Base-by-base conservation (phyloP, 345 rosid species). In the Eucalyptus sp. region DNA sequence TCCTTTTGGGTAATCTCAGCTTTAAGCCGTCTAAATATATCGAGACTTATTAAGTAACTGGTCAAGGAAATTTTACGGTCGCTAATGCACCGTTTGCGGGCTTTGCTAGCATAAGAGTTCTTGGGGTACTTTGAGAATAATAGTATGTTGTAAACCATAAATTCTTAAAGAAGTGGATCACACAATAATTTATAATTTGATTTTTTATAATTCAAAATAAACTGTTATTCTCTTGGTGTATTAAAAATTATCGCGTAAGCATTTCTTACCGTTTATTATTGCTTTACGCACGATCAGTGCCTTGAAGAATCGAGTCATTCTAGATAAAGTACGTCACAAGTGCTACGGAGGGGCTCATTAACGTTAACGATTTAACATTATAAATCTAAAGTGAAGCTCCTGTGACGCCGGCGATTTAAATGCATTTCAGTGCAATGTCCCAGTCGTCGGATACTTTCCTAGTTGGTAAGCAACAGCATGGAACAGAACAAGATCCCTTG, bases 191-290 rank as follows among this genome's bases (percentile, higher is more conserved):
- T 52, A 18, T 52, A 52, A 52, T 52, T 52, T 20, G 58, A 52
- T 52, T 20, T 52, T 52, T 52, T 52, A 4, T 20, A 20, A 52
- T 52, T 0, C 2, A 52, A 0, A 18, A 52, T 52, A 52, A 52
- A 52, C 0, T 8, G 1, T 52, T 52, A 52, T 52, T 52, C 9
- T 52, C 2, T 52, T 0, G 0, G 0, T 3, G 1, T 7, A 52
- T 52, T 52, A 52, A 52, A 52, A 52, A 52, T 52, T 52, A 1
- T 52, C 10, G 3, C 0, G 2, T 0, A 52, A 52, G 20, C 1
- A 52, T 52, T 7, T 52, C 4, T 20, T 52, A 52, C 3, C 29
- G 2, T 76, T 76, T 37, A 3, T 2, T 76, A 37, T 37, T 6
- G 29, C 12, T 4, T 20, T 5, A 11, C 1, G 15, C 3, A 37